These are phyloP conservation scores for Lasiosphaeris hirsuta DNA, from an alignment of 495 filamentous ascomycete species.

Conservation along the genomic window DNA sequence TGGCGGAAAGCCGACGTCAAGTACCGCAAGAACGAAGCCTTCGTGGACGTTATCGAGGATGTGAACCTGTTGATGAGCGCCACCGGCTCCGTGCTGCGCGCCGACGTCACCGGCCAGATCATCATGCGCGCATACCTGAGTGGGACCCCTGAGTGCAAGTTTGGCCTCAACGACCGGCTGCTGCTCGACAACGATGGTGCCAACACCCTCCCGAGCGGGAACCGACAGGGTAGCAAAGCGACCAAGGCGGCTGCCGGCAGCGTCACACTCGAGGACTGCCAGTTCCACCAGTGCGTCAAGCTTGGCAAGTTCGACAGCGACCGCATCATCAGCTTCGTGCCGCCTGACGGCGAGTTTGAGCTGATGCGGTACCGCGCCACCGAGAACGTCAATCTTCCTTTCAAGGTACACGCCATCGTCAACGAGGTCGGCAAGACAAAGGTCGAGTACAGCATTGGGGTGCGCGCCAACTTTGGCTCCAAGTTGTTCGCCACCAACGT, in stretches of 20 bases:
- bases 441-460: conserved; percentile 97
- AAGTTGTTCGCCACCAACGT: conserved; percentile 99
- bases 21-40: conserved; percentile 99
- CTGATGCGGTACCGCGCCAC: conserved; percentile 99
- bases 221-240: conserved; percentile 71
- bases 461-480: conserved; percentile 91
- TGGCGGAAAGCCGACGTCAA: conserved; percentile 97
- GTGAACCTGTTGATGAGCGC: conserved; percentile 99
- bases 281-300: conserved; percentile 99
- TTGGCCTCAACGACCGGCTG: conserved; percentile 94
- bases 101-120: conserved; percentile 96
- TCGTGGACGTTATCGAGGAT: conserved; percentile 99
- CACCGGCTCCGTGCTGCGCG: conserved; percentile 88
- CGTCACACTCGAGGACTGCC: conserved; percentile 96
- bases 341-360: conserved; percentile 98
- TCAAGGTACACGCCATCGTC: conserved; percentile 98
- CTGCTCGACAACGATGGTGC: conserved; percentile 78
- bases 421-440: conserved; percentile 96
- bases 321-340: conserved; percentile 95
- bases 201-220: conserved; percentile 63
- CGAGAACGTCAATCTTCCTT: conserved; percentile 98
- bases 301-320: conserved; percentile 96
- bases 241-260: conserved; percentile 93
- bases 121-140: conserved; percentile 98
- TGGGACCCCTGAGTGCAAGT: conserved; percentile 98